A percentile compares a stretch with the other conserved stretches of the same genome.
Conservation (phyloP, 1,284 basidiomycete genomes). For the Ceratobasidium sp. region DNA sequence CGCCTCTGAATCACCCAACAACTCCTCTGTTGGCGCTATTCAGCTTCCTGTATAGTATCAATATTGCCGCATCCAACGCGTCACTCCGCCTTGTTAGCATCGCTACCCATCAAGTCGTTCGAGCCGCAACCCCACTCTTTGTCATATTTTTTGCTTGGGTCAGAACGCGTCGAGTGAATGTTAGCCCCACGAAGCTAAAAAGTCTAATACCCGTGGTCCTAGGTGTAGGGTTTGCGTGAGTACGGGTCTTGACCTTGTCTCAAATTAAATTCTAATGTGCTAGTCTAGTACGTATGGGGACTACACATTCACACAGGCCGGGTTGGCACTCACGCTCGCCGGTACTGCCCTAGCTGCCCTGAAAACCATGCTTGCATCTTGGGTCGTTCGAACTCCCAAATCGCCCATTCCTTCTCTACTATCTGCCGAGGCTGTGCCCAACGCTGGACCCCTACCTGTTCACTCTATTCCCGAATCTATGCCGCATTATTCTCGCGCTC, state of each 20-base stretch:
- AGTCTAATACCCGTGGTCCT: conserved; percentile 87
- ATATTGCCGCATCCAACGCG: conserved; percentile 91
- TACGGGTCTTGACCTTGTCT: conserved; percentile 45
- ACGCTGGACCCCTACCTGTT: neutral
- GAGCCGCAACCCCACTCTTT: conserved; percentile 91
- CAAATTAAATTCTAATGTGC: conserved; percentile 31
- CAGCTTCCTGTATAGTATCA: conserved; percentile 87
- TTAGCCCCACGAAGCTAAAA: conserved; percentile 66
- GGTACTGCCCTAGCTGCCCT: conserved; percentile 89
- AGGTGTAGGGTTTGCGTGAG: conserved; percentile 92
- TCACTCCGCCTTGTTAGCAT: conserved; percentile 89
- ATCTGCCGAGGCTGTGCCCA: neutral
- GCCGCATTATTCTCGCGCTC: neutral
- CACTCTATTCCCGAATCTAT: neutral
- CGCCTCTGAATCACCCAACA: conserved; percentile 64
- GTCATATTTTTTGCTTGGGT: conserved; percentile 76
- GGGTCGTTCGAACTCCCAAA: conserved; percentile 60
- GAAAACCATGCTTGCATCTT: conserved; percentile 88
- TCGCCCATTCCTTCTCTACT: conserved; percentile 34
- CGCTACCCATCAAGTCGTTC: conserved; percentile 94
- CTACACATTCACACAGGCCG: conserved; percentile 84
- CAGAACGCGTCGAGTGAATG: conserved; percentile 43
- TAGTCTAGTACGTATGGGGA: conserved; percentile 81
- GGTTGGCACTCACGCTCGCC: conserved; percentile 82
- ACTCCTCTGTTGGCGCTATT: conserved; percentile 73